Evolutionary conservation across 768 basidiomycete species (phyloP), one percentile per base, ranked within the genome.

Genomic region (Agrocybe praecox): DNA sequence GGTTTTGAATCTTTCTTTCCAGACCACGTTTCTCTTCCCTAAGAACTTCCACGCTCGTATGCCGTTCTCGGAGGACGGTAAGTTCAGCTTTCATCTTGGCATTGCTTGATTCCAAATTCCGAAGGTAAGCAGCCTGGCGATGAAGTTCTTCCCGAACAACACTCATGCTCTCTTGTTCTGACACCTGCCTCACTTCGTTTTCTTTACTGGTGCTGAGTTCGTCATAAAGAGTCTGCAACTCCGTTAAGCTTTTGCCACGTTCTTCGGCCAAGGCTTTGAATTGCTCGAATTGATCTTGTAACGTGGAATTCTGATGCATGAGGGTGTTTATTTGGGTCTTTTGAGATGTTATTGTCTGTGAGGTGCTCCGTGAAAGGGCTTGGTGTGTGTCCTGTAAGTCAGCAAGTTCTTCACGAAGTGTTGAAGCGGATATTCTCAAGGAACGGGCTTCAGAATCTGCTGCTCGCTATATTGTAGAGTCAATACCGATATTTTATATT

Each of bases 11-110:
- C 61, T 80, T 86, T 15, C 72, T 69, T 65, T 90, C 83, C 44
- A 93, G 68, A 0, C 78, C 77, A 6, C 84, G 76, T 59, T 92
- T 91, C 71, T 93, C 88, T 66, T 93, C 92, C 29, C 81, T 76
- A 33, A 94, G 65, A 2, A 93, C 85, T 57, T 90, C 89, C 2
- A 89, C 71, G 60, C 82, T 86, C 7, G 76, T 70, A n/a, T 85
- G 75, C 0, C 81, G 75, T 57, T 84, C 84, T 32, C 82, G 77
- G 15, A 90, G 75, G 11, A 75, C 60, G 6, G 68, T 68, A 15
- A 91, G 62, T 62, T 93, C 89, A 0, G 76, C 65, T 2, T 67
- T 77, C 52, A 90, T 69, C 57, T 77, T 81, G 1, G 79, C 70
- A 58, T 92, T 92, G 2, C 76, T 75, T 6, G 74, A 64, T 66